Evolutionary conservation across 2,329 filamentous ascomycete species (phyloP), one percentile per base, ranked within the genome.

Genomic region (Pezicula carpinea): DNA sequence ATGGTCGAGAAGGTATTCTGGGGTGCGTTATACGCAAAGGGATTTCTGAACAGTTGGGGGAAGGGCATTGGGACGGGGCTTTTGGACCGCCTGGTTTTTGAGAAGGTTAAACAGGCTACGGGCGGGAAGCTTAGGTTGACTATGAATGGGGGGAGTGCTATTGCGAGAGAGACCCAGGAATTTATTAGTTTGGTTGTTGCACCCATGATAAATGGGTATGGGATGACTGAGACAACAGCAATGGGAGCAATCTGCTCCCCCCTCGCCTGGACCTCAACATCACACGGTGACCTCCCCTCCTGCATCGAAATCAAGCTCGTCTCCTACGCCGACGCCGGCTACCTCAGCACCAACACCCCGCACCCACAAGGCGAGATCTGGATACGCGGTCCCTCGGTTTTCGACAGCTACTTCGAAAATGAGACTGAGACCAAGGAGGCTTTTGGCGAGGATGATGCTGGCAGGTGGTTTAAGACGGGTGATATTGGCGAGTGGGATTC

Each of bases 141-240:
- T 67, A 83, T 97, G 82, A 96, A 95, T 65, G 92, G 92, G 46
- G 92, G 90, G 55, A 92, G 89, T 42, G 89, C 89, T 22, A 85
- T 97, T 55, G 82, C 91, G 17, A 83, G 85, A 62, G 85, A 88
- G 41, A 97, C 92, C 1, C 85, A 89, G 65, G 81, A 83, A 51
- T 96, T 97, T 73, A 77, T 96, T 62, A 95, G 89, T 39, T 78
- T 96, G 68, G 85, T 89, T 33, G 81, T 97, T 44, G 88, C 89
- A 17, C 92, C 92, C 21, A 95, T 97, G 90, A 82, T 97, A 57
- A 80, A 77, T 53, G 92, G 92, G 7, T 97, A 97, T 64, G 92
- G 92, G 51, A 74, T 97, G 57, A 97, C 92, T 1, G 92, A 97
- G 71, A 96, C 92, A 3, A 82, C 83, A 53, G 89, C 87, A 83